Percentiles rank a stretch among this genome's conserved stretches.
phyloP scores from a whole-genome alignment of 2,329 filamentous ascomycete genomes.

The Leptographium lundbergii region DNA sequence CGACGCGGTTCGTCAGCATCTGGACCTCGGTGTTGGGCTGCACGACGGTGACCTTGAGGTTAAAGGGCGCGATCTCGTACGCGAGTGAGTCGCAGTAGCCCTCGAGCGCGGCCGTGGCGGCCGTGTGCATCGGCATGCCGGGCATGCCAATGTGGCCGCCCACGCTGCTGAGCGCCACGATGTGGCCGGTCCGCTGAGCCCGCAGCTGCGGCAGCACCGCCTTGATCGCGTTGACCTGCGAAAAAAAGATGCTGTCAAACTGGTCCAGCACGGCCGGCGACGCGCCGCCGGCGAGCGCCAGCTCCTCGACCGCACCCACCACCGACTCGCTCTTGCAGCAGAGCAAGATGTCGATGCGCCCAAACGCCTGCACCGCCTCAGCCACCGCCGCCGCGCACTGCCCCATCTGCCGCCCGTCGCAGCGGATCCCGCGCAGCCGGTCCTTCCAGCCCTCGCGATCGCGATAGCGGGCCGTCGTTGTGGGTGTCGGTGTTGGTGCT shows the following conservation, averaged over 20 bases:
- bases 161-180: constrained; percentile 80
- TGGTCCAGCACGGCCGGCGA: constrained; percentile 62
- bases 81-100: constrained; percentile 92
- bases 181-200: constrained; percentile 70
- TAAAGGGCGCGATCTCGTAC: constrained; percentile 94
- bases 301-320: constrained; percentile 82
- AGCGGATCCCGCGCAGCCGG: constrained; percentile 53
- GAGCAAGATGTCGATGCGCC: constrained; percentile 76
- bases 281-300: constrained; percentile 59
- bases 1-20: constrained; percentile 75
- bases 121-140: constrained; percentile 80
- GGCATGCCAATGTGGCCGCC: constrained; percentile 89
- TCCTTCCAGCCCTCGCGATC: constrained; percentile 70
- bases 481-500: neutral
- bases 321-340: constrained; percentile 85
- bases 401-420: constrained; percentile 47
- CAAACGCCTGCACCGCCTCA: constrained; percentile 73
- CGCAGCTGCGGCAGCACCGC: constrained; percentile 71
- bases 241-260: constrained; percentile 92
- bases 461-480: constrained; percentile 30
- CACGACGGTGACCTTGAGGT: constrained; percentile 89
- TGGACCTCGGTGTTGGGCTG: constrained; percentile 91
- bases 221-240: constrained; percentile 91
- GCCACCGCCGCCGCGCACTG: constrained; percentile 80
- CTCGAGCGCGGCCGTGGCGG: constrained; percentile 87